phyloP scores from a whole-genome alignment of 305 asterid species.

The Rubia balearica region DNA sequence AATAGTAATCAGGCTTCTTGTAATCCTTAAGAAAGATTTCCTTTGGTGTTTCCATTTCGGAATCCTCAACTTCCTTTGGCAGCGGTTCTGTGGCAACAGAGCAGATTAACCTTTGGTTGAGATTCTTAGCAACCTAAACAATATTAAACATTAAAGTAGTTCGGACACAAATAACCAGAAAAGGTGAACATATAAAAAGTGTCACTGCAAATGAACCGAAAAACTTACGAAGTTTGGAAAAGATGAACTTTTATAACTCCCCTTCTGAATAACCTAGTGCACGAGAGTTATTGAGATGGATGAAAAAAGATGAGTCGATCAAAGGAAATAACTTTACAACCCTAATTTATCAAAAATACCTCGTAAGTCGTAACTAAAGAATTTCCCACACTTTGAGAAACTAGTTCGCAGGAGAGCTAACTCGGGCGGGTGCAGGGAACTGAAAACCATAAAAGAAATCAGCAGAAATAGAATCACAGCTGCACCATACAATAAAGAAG shows the following conservation, averaged over 20 bases:
- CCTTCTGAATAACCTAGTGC: constrained; percentile 37
- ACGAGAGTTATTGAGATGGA: constrained; percentile 18
- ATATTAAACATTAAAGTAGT: constrained; percentile 12
- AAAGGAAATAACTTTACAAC: not conserved
- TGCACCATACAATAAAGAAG: not conserved
- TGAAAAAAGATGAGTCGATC: not conserved
- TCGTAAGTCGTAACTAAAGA: constrained; percentile 31
- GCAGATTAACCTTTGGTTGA: constrained; percentile 51
- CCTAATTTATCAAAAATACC: constrained; percentile 34
- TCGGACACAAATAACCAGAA: constrained; percentile 8
- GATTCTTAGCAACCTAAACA: constrained; percentile 34
- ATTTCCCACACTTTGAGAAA: constrained; percentile 32
- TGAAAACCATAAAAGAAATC: constrained; percentile 22
- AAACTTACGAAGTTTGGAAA: constrained; percentile 41
- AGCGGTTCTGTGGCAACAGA: constrained; percentile 68
- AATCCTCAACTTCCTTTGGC: constrained; percentile 57
- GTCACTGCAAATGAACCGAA: not conserved
- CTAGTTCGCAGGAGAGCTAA: constrained; percentile 29
- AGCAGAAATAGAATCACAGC: not conserved
- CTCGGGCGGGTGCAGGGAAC: constrained; percentile 32
- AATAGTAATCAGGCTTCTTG: constrained; percentile 75
- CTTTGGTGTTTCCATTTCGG: constrained; percentile 68
- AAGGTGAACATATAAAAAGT: not conserved
- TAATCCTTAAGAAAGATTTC: constrained; percentile 91
- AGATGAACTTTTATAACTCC: constrained; percentile 33